A percentile compares a stretch with the other conserved stretches of the same genome.
Evolutionary conservation across 2,329 filamentous ascomycete genomes (phyloP).

Genomic region (Thielaviopsis ethacetica): DNA sequence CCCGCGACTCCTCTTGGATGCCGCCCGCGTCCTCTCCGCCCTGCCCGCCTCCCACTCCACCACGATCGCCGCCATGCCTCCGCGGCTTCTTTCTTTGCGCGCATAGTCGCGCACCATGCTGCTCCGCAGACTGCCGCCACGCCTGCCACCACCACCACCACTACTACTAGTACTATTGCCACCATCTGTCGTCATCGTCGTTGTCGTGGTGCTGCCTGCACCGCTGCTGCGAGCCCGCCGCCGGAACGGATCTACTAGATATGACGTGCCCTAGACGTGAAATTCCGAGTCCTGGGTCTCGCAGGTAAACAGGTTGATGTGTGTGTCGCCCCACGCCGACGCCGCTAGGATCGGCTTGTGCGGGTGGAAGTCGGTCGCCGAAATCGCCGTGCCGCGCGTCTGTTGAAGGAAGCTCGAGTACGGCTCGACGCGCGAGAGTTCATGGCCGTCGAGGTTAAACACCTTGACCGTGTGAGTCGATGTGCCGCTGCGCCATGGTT

Average conservation of each 20-base stretch:
- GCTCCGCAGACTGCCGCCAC: neutral
- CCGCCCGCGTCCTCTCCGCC: neutral
- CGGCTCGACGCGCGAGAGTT: constrained; percentile 72
- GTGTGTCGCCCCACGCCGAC: constrained; percentile 70
- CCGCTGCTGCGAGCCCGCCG: neutral
- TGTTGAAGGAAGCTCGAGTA: constrained; percentile 79
- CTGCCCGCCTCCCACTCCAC: neutral
- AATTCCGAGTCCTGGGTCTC: constrained; percentile 27
- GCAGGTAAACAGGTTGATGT: constrained; percentile 78
- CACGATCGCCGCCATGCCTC: neutral
- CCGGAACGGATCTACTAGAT: constrained; percentile 9
- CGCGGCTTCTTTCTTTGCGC: neutral
- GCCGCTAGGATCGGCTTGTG: constrained; percentile 84
- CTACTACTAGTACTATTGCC: neutral
- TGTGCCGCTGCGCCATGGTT: constrained; percentile 47
- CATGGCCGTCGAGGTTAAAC: constrained; percentile 71
- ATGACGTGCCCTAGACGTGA: constrained; percentile 4
- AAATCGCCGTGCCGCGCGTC: constrained; percentile 65
- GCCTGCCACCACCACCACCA: neutral
- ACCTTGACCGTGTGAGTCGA: constrained; percentile 78
- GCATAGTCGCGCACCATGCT: neutral
- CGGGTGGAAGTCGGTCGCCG: constrained; percentile 85
- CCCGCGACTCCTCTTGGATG: neutral
- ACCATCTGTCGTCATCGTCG: no score
- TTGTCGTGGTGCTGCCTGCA: neutral